Base-by-base conservation (phyloP, 2,329 filamentous ascomycete species). In the Ustilaginoidea virens region DNA sequence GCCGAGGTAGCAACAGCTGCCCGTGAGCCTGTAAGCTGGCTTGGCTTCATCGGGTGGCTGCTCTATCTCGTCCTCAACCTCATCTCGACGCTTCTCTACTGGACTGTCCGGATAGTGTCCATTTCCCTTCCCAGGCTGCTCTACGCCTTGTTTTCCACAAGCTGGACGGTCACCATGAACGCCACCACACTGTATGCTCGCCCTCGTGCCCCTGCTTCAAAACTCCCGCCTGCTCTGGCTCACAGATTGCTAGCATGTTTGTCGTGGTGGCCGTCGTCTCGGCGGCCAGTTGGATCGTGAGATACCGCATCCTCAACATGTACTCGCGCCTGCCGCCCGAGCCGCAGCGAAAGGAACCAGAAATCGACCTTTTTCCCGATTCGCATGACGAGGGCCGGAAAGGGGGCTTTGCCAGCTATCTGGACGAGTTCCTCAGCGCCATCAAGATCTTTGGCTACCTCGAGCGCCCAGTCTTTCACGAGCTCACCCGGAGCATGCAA, bases 391-490 rank as follows among this genome's bases (percentile, higher is more conserved):
- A 80, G 28, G 85, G 86, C 37, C 75, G 74, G 17, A 98, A 98
- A 52, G 76, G 85, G 1, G 90, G 87, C 1, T 62, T 98, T 25
- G 75, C 83, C n/a, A 98, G 86, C 49, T 98, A 98, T 43, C 65
- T 98, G 16, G 90, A 98, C 53, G 92, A 98, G 51, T 98, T 98
- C 43, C 61, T 98, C 14, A 96, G 86, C 48, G 90, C 92, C 17
- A 98, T 98, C 60, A 98, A 96, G 54, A 90, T 98, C 33, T 98
- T 98, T 55, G 90, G 90, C 7, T 98, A 96, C 47, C 62, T 98
- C 24, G 90, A 98, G 51, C 74, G 90, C 16, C 85, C 90, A 1
- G 90, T 98, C 23, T 98, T 98, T 46, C 92, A 98, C 47, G 90
- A 98, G 55, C 69, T 98, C 42, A 98, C 90, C 0, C 68, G 90